Evolutionary conservation across 1,284 basidiomycete species (phyloP).

Genomic region (Veloporphyrellus conicus): DNA sequence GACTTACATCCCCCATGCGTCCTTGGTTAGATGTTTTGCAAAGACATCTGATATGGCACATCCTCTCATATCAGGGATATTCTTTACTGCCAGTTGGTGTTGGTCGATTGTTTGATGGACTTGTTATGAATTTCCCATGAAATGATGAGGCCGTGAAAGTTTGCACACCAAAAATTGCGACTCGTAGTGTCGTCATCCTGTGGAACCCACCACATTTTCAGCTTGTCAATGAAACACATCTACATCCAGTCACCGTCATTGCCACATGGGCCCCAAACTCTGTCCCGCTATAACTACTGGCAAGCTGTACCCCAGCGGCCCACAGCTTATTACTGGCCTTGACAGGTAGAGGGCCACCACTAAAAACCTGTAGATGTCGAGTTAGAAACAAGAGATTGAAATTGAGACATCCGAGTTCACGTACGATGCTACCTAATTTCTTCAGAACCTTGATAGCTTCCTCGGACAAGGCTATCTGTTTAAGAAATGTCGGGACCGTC

Average conservation of each 20-base stretch:
- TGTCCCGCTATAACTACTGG: conserved; percentile 20
- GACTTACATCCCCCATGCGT: conserved; percentile 19
- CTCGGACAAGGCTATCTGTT: conserved; percentile 7
- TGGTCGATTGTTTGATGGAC: conserved; percentile 15
- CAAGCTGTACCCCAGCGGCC: conserved; percentile 17
- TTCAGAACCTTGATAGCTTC: conserved; percentile 7
- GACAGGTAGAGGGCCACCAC: conserved; percentile 18
- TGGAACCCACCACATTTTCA: conserved; percentile 23
- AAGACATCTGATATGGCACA: too few relatives aligned
- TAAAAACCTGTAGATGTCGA: background rate
- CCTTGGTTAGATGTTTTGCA: conserved; percentile 19
- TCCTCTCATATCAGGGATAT: conserved; percentile 20
- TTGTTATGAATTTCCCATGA: too few relatives aligned
- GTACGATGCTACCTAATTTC: background rate
- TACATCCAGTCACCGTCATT: conserved; percentile 29
- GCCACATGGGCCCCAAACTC: conserved; percentile 16
- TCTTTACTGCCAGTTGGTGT: conserved; percentile 20
- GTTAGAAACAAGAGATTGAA: background rate
- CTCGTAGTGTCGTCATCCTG: conserved; percentile 30
- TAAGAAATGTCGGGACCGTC: conserved; percentile 15
- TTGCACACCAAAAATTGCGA: conserved; percentile 23
- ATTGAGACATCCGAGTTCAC: too few relatives aligned
- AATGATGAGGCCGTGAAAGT: background rate
- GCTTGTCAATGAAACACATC: conserved; percentile 14
- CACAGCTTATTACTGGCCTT: conserved; percentile 17